Evolutionary conservation across 345 rosid genomes (phyloP).

Genomic region (Gossypium herbaceum): DNA sequence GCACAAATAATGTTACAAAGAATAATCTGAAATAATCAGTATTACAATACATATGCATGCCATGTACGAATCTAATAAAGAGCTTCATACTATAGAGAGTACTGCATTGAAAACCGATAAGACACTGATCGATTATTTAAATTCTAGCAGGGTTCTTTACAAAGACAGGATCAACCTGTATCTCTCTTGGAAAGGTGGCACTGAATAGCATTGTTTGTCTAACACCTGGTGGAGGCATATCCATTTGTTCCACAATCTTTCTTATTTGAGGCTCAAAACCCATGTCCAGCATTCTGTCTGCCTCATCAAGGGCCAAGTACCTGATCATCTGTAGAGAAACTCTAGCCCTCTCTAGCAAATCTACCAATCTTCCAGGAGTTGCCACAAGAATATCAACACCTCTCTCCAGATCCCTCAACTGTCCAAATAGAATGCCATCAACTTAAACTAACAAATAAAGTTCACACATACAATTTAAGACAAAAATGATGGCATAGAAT

Average conservation of each 20-base stretch:
- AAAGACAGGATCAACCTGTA: slow-evolving; percentile 55
- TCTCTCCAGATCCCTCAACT: slow-evolving; percentile 91
- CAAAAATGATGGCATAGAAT: neutral
- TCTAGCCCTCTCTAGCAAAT: slow-evolving; percentile 90
- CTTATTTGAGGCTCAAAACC: slow-evolving; percentile 99
- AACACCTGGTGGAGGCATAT: slow-evolving; percentile 84
- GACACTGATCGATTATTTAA: neutral
- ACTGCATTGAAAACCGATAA: neutral
- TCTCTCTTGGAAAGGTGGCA: slow-evolving; percentile 96
- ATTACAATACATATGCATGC: neutral
- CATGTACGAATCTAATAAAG: neutral
- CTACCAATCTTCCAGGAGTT: slow-evolving; percentile 97
- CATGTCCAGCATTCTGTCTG: slow-evolving; percentile 99
- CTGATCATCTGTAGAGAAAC: slow-evolving; percentile 90
- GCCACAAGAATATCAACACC: slow-evolving; percentile 99
- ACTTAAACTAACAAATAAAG: slow-evolving; percentile 1
- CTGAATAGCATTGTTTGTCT: slow-evolving; percentile 96
- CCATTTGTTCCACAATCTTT: slow-evolving; percentile 93
- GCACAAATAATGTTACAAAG: neutral
- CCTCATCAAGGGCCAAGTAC: slow-evolving; percentile 92
- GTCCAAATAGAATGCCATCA: slow-evolving; percentile 26
- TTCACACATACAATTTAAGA: neutral
- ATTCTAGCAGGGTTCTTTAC: neutral
- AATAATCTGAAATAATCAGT: neutral
- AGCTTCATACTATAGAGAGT: neutral